Evolutionary conservation across 2,329 filamentous ascomycete genomes (phyloP).

Genomic region (Stachybotrys elegans): DNA sequence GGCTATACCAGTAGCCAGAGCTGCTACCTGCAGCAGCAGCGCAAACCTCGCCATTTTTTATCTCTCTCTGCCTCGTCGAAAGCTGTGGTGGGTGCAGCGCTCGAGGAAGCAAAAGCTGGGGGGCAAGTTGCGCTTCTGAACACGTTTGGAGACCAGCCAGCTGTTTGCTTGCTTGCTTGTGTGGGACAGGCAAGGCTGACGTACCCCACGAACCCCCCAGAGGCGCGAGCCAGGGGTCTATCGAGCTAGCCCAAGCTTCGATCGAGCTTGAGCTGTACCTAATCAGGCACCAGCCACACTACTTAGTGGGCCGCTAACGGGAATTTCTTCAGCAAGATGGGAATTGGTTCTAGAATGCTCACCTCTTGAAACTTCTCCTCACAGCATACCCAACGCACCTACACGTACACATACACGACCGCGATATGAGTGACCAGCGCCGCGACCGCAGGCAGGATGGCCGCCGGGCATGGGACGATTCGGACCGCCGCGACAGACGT

Average conservation of each 20-base stretch:
- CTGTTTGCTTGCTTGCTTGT: too few species aligned
- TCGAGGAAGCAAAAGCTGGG: background rate
- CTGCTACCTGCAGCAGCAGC: slow-evolving; percentile 23
- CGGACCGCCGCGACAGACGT: slow-evolving; percentile 33
- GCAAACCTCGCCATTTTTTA: slow-evolving; percentile 24
- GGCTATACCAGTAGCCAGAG: slow-evolving; percentile 18
- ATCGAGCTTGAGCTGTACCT: slow-evolving; percentile 5
- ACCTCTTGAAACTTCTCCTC: background rate
- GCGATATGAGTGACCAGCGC: slow-evolving; percentile 26
- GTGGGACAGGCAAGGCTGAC: slow-evolving; percentile 19
- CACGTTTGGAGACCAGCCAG: background rate
- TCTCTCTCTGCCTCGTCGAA: too few species aligned
- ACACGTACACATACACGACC: slow-evolving; percentile 4
- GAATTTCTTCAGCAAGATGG: too few species aligned
- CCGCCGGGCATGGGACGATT: slow-evolving; percentile 57
- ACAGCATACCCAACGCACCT: background rate
- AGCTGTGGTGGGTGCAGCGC: background rate
- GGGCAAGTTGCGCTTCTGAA: background rate
- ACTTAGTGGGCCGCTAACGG: too few species aligned
- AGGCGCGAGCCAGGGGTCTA: too few species aligned
- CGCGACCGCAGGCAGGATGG: slow-evolving; percentile 40
- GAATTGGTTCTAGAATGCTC: too few species aligned
- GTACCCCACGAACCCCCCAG: slow-evolving; percentile 3
- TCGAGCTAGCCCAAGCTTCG: slow-evolving; percentile 15
- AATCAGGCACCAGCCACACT: slow-evolving; percentile 13